Conservation (phyloP, 768 basidiomycete genomes). For the Suillus spraguei region DNA sequence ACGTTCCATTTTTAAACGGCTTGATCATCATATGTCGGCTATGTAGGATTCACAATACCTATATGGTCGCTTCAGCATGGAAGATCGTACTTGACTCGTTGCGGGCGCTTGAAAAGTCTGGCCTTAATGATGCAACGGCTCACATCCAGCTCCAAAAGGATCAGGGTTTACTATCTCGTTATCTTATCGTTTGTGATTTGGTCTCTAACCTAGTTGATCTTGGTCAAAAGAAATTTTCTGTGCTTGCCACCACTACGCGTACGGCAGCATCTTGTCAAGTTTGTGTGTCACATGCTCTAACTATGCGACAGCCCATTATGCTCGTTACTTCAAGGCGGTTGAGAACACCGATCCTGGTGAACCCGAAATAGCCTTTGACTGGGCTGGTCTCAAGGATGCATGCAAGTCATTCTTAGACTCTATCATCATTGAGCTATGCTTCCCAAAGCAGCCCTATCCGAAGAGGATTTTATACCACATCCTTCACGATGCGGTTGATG, state of each 20-base stretch:
- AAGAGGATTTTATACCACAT: slow-evolving; percentile 65
- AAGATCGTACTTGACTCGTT: slow-evolving; percentile 66
- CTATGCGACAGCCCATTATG: slow-evolving; percentile 59
- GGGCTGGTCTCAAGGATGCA: slow-evolving; percentile 58
- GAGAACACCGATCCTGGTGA: slow-evolving; percentile 43
- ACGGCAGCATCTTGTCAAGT: slow-evolving; percentile 28
- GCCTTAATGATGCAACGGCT: slow-evolving; percentile 54
- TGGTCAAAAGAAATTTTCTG: slow-evolving; percentile 65
- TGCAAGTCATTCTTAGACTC: slow-evolving; percentile 82
- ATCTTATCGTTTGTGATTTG: slow-evolving; percentile 66
- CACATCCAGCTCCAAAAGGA: slow-evolving; percentile 57
- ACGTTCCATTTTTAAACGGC: slow-evolving; percentile 5
- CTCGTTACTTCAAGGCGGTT: slow-evolving; percentile 64
- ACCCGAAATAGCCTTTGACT: slow-evolving; percentile 65
- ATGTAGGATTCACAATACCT: slow-evolving; percentile 75
- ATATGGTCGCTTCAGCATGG: slow-evolving; percentile 85
- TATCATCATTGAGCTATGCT: slow-evolving; percentile 80
- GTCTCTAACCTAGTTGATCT: slow-evolving; percentile 60
- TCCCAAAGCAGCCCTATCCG: slow-evolving; percentile 71
- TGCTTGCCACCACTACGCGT: slow-evolving; percentile 74
- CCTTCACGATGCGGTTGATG: slow-evolving; percentile 70
- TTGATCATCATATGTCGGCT: slow-evolving; percentile 14
- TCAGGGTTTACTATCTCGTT: slow-evolving; percentile 52
- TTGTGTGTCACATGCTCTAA: slow-evolving; percentile 11
- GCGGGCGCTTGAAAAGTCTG: slow-evolving; percentile 53